Conservation (phyloP, 257 asterid genomes). For the Pogostemon cablin region DNA sequence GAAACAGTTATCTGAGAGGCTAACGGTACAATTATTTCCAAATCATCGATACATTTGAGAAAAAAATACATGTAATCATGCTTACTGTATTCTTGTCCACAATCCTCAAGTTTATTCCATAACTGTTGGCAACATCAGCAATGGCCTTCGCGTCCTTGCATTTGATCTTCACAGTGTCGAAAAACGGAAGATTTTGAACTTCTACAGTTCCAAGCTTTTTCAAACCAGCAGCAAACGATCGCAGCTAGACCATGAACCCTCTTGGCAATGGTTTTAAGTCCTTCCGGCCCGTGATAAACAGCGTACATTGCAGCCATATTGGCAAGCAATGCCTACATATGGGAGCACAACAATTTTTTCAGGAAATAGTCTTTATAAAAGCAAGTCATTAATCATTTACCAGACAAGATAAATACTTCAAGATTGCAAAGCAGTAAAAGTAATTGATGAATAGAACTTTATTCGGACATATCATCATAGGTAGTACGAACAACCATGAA, state of each 20-base stretch:
- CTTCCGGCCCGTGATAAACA: slow-evolving; percentile 92
- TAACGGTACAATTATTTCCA: slow-evolving; percentile 25
- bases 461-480: no score
- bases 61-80: slow-evolving; percentile 22
- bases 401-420: not conserved
- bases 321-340: slow-evolving; percentile 79
- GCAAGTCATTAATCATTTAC: not conserved
- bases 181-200: slow-evolving; percentile 81
- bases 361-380: not conserved
- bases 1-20: slow-evolving; percentile 67
- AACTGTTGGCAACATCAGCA: slow-evolving; percentile 67
- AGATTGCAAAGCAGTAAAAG: not conserved
- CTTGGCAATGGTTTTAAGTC: slow-evolving; percentile 81
- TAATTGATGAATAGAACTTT: not conserved
- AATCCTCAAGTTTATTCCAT: slow-evolving; percentile 67
- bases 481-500: no score
- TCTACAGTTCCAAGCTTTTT: slow-evolving; percentile 81
- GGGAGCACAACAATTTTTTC: slow-evolving; percentile 4
- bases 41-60: not conserved
- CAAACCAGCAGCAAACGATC: slow-evolving; percentile 65
- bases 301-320: slow-evolving; percentile 97
- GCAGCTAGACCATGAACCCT: slow-evolving; percentile 93
- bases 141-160: slow-evolving; percentile 65
- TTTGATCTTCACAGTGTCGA: slow-evolving; percentile 82
- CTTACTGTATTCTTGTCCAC: slow-evolving; percentile 76